Conservation (phyloP, 1,284 basidiomycete species). For the Tylopilus orsonianus region DNA sequence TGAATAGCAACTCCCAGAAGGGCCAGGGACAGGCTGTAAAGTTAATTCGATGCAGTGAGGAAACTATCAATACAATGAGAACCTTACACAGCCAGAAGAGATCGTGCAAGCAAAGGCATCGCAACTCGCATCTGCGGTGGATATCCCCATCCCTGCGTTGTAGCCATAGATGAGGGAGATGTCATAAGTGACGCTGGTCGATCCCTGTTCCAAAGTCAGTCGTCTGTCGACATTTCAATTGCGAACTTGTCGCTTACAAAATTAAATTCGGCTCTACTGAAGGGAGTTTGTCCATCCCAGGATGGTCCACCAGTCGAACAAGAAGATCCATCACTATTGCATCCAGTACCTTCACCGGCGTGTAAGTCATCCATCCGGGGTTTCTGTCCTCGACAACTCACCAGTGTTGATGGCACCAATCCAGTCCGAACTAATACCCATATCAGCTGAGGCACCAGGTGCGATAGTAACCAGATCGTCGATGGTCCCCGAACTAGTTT, state of each 20-base stretch:
- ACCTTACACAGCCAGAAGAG: conserved; percentile 19
- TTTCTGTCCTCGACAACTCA: not conserved
- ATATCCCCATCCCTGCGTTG: conserved; percentile 26
- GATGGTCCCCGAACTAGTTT: conserved; percentile 15
- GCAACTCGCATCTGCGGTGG: conserved; percentile 16
- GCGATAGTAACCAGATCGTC: conserved; percentile 13
- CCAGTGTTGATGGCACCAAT: not conserved
- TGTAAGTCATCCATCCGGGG: not conserved
- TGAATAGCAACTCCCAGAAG: conserved; percentile 24
- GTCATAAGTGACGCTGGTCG: conserved; percentile 19
- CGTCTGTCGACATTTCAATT: not conserved
- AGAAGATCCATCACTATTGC: not conserved
- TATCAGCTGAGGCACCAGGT: not conserved
- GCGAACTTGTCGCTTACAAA: not conserved
- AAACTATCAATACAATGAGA: not conserved
- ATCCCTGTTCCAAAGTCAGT: not conserved
- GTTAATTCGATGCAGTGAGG: not conserved
- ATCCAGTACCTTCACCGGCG: not conserved
- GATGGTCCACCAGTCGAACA: conserved; percentile 24
- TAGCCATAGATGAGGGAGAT: conserved; percentile 27
- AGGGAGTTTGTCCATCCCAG: conserved; percentile 23
- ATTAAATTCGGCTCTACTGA: conserved; percentile 23
- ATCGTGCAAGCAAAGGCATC: conserved; percentile 21
- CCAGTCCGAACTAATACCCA: not conserved
- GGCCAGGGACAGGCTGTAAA: conserved; percentile 25